Percentiles rank a stretch among this genome's conserved stretches.
phyloP scores from a whole-genome alignment of 805 yeast species.

The Kodamaea neixiangensis region DNA sequence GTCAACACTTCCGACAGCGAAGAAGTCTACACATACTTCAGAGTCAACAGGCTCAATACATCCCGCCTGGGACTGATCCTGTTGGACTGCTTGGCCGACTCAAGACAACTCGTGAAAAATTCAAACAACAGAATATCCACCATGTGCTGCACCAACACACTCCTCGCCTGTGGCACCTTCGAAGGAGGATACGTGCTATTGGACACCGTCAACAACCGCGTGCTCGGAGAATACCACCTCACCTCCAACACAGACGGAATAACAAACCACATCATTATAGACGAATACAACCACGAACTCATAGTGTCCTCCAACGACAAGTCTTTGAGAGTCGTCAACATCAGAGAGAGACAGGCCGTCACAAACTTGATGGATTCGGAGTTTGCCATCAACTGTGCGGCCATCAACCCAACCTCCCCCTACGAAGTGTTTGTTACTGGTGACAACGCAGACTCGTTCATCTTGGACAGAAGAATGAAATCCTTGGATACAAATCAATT shows the following conservation, averaged over 20 bases:
- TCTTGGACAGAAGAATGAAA: conserved; percentile 45
- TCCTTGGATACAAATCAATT: conserved; percentile 13
- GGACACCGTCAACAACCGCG: conserved; percentile 25
- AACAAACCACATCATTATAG: conserved; percentile 49
- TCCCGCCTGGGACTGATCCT: conserved; percentile 21
- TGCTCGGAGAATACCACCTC: conserved; percentile 37
- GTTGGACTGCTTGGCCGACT: conserved; percentile 41
- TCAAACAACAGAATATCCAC: conserved; percentile 49
- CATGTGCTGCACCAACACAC: conserved; percentile 42
- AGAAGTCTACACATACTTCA: conserved; percentile 35
- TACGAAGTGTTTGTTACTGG: conserved; percentile 51
- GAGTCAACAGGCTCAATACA: conserved; percentile 35
- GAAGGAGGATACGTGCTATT: conserved; percentile 50
- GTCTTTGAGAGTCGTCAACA: conserved; percentile 42
- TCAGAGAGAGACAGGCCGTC: conserved; percentile 15
- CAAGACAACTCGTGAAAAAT: conserved; percentile 28
- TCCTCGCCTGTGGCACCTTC: conserved; percentile 54
- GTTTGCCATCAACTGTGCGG: conserved; percentile 53
- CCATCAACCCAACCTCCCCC: conserved; percentile 40
- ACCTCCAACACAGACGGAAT: conserved; percentile 50
- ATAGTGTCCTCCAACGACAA: conserved; percentile 55
- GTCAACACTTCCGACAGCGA: conserved; percentile 25
- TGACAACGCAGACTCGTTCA: conserved; percentile 44
- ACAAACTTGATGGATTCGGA: conserved; percentile 18
- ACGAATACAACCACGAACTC: conserved; percentile 31